Conservation (phyloP, 1,284 basidiomycete genomes). For the Volvariella volvacea region DNA sequence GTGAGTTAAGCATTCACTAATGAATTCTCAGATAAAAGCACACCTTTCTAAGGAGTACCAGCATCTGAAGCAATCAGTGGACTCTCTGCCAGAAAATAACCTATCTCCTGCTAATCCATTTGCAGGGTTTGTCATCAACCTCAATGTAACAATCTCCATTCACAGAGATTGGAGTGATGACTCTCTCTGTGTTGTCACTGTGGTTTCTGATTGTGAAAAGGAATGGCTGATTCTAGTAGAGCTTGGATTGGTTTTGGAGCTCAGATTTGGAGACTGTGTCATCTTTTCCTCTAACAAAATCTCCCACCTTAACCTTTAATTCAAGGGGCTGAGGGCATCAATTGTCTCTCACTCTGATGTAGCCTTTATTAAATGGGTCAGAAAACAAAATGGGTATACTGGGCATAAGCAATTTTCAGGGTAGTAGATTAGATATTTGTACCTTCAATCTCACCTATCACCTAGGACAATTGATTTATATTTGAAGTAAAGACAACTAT, state of each 20-base stretch:
- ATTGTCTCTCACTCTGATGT: neutral
- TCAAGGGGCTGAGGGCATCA: neutral
- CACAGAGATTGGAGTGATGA: constrained; percentile 1
- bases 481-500: too few species aligned
- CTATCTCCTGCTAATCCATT: neutral
- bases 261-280: neutral
- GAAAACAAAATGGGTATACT: too few species aligned
- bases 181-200: neutral
- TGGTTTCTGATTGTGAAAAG: neutral
- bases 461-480: too few species aligned
- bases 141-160: neutral
- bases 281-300: neutral
- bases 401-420: too few species aligned
- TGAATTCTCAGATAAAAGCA: neutral
- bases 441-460: too few species aligned
- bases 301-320: neutral
- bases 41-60: neutral
- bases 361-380: too few species aligned
- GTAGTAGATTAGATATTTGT: too few species aligned
- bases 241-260: neutral
- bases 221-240: neutral
- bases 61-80: neutral
- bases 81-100: neutral
- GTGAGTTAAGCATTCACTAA: neutral
- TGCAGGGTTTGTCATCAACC: neutral